Evolutionary conservation across 2,329 filamentous ascomycete species (phyloP), one percentile per base, ranked within the genome.

Genomic region (Furcasterigmium furcatum): DNA sequence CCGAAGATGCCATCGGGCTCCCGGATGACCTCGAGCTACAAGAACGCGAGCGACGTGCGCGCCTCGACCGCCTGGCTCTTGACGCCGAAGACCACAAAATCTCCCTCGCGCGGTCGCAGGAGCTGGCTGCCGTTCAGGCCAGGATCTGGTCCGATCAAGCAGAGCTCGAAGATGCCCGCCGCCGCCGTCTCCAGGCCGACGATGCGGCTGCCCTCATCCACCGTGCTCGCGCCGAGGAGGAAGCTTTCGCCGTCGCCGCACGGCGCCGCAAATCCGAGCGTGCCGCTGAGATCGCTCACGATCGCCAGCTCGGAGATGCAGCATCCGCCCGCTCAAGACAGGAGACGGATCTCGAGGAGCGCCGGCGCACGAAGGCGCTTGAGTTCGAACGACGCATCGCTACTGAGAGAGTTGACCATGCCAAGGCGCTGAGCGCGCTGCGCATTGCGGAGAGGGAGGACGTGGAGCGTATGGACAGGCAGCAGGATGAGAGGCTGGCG

Each of bases 141-240:
- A 68, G 76, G 45, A 76, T 81, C 41, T 71, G 68, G 55, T 61
- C 65, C 0, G 66, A 70, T 40, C 73, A 73, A 41, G 50, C 73
- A 0, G 72, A 77, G 47, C 65, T 80, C 21, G 78, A 81, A 46
- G 76, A 79, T 45, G 64, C 68, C 10, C 72, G 74, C 8, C 71
- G 70, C 19, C 67, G 67, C 16, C 69, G 70, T n/a, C 59, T 70
- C 13, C 74, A 71, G 38, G 59, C 55, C 25, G 67, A 74, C 21
- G 75, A 80, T 29, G 52, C 80, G 1, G 55, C 58, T 0, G 65
- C 67, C 3, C 53, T 77, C 5, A 65, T 64, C 14, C 67, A 71
- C 38, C 70, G 71, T 12, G 73, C 73, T 2, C 67, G 68, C 12
- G 62, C 73, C 0, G 76, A 80, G 44, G 74, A 80, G 27, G 59